phyloP scores from a whole-genome alignment of 257 asterid species.

The Solanum chmielewskii region DNA sequence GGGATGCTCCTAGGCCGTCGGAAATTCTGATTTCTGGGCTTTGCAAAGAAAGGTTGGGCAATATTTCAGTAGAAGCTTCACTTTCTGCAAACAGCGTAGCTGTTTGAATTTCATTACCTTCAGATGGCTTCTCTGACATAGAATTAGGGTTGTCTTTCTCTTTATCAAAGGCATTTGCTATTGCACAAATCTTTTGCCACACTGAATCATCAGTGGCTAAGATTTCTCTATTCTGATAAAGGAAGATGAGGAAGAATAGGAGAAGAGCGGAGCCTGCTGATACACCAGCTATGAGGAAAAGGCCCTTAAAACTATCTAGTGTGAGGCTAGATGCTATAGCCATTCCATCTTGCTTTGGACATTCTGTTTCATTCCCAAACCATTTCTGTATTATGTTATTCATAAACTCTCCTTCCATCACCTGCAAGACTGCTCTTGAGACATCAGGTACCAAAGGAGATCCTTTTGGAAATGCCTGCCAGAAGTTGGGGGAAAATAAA shows the following conservation, averaged over 20 bases:
- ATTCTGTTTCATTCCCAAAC: conserved; percentile 8
- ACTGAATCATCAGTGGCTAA: conserved; percentile 12
- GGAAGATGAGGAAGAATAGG: conserved; percentile 19
- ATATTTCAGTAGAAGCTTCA: neutral
- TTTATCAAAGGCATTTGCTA: conserved; percentile 22
- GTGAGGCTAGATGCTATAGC: conserved; percentile 1
- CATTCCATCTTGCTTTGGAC: neutral
- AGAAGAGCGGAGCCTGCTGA: conserved; percentile 23
- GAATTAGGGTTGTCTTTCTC: conserved; percentile 1
- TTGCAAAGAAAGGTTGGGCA: neutral
- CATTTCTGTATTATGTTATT: conserved; percentile 13
- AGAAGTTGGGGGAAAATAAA: neutral
- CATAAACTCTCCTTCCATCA: conserved; percentile 16
- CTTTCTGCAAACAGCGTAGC: neutral
- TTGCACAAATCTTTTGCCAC: conserved; percentile 16
- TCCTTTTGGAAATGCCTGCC: conserved; percentile 32
- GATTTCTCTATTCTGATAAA: conserved; percentile 15
- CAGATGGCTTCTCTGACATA: neutral
- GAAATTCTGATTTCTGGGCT: conserved; percentile 10
- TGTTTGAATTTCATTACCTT: neutral
- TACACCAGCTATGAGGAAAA: conserved; percentile 20
- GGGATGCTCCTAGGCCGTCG: neutral
- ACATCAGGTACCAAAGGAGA: conserved; percentile 33
- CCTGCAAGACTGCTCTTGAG: conserved; percentile 20
- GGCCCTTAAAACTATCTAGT: conserved; percentile 24